phyloP scores from a whole-genome alignment of 1,284 basidiomycete genomes.

The Ceraceosorus bombacis region DNA sequence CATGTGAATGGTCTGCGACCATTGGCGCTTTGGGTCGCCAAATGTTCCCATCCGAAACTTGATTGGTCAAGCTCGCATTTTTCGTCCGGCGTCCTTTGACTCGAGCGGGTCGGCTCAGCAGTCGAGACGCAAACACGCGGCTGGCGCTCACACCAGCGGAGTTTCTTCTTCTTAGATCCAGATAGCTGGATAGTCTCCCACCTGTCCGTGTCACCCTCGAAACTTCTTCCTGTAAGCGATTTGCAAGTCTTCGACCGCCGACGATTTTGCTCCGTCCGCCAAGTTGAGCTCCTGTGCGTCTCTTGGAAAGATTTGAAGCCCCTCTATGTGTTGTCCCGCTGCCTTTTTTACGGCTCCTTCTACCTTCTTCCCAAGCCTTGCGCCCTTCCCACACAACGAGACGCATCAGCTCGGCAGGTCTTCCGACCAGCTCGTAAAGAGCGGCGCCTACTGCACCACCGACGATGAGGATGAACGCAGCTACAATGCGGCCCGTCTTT shows the following conservation, averaged over 20 bases:
- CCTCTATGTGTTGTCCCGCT: conserved; percentile 2
- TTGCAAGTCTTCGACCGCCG: conserved; percentile 16
- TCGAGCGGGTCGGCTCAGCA: too few relatives aligned
- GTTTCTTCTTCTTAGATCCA: conserved; percentile 7
- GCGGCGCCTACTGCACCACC: conserved; percentile 43
- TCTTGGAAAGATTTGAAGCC: conserved; percentile 9
- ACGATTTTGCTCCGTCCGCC: conserved; percentile 4
- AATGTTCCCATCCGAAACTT: not conserved
- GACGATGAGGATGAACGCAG: conserved; percentile 30
- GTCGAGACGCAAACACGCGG: too few relatives aligned
- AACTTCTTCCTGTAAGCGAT: conserved; percentile 7
- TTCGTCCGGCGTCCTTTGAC: not conserved
- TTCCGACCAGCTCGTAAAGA: conserved; percentile 41
- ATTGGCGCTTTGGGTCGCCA: not conserved
- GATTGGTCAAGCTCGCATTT: not conserved
- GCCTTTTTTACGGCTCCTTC: conserved; percentile 15
- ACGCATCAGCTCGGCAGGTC: conserved; percentile 48
- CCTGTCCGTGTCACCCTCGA: conserved; percentile 1
- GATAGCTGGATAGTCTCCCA: not conserved
- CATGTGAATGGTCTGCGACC: not conserved
- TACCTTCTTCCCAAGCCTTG: conserved; percentile 37
- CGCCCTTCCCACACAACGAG: conserved; percentile 46
- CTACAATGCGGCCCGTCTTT: conserved; percentile 32
- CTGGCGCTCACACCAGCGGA: not conserved
- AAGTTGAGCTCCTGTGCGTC: conserved; percentile 7